A percentile compares a stretch with the other conserved stretches of the same genome.
These are phyloP conservation scores for Blastocystis sp. DNA, from an alignment of 352 stramenopile species.

Conservation along the genomic window DNA sequence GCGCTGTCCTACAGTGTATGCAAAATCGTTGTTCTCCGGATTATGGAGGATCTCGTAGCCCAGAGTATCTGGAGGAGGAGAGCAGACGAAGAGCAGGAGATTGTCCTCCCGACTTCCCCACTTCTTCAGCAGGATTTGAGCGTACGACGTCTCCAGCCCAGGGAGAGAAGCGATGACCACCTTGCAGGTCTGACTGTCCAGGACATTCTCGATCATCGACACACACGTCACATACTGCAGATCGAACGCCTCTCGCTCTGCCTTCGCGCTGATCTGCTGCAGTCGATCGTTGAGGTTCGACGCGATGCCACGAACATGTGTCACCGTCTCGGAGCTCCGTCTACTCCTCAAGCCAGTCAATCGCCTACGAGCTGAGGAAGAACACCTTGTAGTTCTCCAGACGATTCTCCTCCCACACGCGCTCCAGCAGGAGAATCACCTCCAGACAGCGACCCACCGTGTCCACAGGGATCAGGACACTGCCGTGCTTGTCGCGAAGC, in stretches of 20 bases:
- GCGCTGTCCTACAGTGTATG: neutral
- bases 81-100: slow-evolving; percentile 27
- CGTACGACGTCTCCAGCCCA: slow-evolving; percentile 16
- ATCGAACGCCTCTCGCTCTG: neutral
- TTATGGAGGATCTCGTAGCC: neutral
- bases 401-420: slow-evolving; percentile 22
- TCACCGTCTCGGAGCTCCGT: neutral
- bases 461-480: slow-evolving; percentile 61
- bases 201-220: slow-evolving; percentile 3
- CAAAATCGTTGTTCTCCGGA: neutral
- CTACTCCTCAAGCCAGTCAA: neutral
- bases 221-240: slow-evolving; percentile 28
- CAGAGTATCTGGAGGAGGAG: neutral
- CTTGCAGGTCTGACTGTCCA: neutral
- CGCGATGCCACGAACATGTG: neutral
- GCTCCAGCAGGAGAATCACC: slow-evolving; percentile 55
- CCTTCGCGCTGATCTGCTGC: neutral
- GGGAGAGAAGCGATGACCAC: neutral
- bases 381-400: slow-evolving; percentile 42
- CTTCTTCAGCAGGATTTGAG: slow-evolving; percentile 10
- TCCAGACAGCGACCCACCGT: slow-evolving; percentile 55
- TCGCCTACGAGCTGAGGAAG: neutral
- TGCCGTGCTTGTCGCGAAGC: slow-evolving; percentile 46
- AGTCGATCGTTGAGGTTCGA: slow-evolving; percentile 8
- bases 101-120: neutral